These are phyloP conservation scores for Ascochyta koolunga DNA, from an alignment of 2,329 filamentous ascomycete genomes.

Conservation along the genomic window DNA sequence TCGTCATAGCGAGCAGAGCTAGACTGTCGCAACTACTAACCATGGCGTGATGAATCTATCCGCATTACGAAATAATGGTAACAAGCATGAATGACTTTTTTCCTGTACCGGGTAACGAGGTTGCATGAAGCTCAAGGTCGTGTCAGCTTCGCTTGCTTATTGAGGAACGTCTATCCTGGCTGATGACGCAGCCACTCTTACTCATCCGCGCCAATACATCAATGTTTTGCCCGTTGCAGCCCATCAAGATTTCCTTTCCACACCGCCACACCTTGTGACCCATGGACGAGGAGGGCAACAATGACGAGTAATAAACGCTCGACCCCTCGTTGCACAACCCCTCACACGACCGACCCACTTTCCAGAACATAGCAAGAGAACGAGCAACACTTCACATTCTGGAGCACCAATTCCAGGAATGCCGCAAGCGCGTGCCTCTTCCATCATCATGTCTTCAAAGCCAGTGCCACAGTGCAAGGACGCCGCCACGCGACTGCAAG, in stretches of 20 bases:
- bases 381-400: conserved; percentile 12
- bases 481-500: conserved; percentile 20
- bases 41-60: not conserved
- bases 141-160: not conserved
- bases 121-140: conserved; percentile 1
- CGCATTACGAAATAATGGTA: not conserved
- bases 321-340: conserved; percentile 11
- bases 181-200: conserved; percentile 10
- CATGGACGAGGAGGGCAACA: not conserved
- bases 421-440: conserved; percentile 19
- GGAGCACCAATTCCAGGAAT: conserved; percentile 11
- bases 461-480: conserved; percentile 16
- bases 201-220: conserved; percentile 4
- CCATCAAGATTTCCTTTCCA: conserved; percentile 2
- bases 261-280: conserved; percentile 2
- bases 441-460: conserved; percentile 11
- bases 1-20: not conserved
- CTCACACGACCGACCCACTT: conserved; percentile 6
- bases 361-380: conserved; percentile 19
- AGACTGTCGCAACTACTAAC: not conserved
- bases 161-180: conserved; percentile 1
- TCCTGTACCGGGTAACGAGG: not conserved
- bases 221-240: not conserved
- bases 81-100: too few relatives aligned
- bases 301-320: conserved; percentile 1